Evolutionary conservation across 2,329 filamentous ascomycete genomes (phyloP).

Genomic region (Annulohypoxylon truncatum): DNA sequence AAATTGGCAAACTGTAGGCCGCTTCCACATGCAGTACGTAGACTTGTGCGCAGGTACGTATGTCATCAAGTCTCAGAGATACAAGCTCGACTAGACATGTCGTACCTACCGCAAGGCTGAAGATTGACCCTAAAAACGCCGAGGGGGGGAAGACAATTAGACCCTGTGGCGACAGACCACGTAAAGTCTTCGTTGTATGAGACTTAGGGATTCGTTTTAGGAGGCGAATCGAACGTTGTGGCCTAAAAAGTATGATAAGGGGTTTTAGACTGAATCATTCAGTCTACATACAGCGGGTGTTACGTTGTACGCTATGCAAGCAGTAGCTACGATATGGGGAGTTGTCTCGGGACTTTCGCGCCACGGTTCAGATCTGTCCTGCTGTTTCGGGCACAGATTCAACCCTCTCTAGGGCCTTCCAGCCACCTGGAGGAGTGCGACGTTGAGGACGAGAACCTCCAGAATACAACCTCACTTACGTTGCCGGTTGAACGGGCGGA

Average conservation of each 20-base stretch:
- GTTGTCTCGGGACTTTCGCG: constrained; percentile 34
- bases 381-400: constrained; percentile 22
- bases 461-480: constrained; percentile 20
- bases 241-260: neutral
- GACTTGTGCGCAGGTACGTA: neutral
- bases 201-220: neutral
- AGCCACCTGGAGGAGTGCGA: constrained; percentile 5
- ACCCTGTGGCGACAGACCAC: constrained; percentile 11
- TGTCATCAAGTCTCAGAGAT: constrained; percentile 7
- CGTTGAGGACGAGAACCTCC: constrained; percentile 2
- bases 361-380: constrained; percentile 28
- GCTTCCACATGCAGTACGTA: constrained; percentile 17
- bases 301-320: constrained; percentile 25
- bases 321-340: constrained; percentile 9
- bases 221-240: neutral
- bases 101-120: constrained; percentile 11
- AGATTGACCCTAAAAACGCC: constrained; percentile 17
- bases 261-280: constrained; percentile 19
- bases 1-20: constrained; percentile 12
- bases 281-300: constrained; percentile 10
- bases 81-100: neutral
- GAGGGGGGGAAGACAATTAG: constrained; percentile 21
- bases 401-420: constrained; percentile 1
- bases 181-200: neutral
- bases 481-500: constrained; percentile 3